A percentile compares a stretch with the other conserved stretches of the same genome.
Evolutionary conservation across 441 rosid species (phyloP).

Genomic region (Iberis amara): DNA sequence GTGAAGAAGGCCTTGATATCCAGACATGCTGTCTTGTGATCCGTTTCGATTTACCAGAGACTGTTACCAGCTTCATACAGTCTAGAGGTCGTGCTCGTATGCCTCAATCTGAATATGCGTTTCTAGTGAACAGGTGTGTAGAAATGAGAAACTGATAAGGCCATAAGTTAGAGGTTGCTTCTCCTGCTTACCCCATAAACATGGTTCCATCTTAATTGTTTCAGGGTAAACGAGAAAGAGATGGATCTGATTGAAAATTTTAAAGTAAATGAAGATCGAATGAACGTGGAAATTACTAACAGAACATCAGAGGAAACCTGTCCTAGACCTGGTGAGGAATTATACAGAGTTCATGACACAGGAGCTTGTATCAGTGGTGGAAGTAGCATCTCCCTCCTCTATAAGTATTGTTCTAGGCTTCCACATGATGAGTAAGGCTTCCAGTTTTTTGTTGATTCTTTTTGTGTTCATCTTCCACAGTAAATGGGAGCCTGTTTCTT

Average conservation of each 20-base stretch:
- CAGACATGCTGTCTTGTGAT: constrained; percentile 97
- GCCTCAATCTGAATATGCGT: constrained; percentile 95
- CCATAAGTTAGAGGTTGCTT: constrained; percentile 17
- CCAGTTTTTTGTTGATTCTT: constrained; percentile 26
- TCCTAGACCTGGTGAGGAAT: constrained; percentile 45
- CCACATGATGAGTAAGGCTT: constrained; percentile 86
- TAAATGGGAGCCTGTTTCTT: constrained; percentile 9
- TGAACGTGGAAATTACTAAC: constrained; percentile 66
- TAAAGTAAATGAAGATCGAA: constrained; percentile 51
- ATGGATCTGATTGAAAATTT: constrained; percentile 63
- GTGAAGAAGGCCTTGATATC: constrained; percentile 98
- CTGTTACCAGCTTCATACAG: constrained; percentile 94
- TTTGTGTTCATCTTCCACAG: constrained; percentile 13
- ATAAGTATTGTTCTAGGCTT: constrained; percentile 81
- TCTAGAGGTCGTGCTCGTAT: constrained; percentile 99
- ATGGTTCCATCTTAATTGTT: constrained; percentile 31
- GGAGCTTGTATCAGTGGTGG: constrained; percentile 84
- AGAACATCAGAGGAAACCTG: constrained; percentile 64
- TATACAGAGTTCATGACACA: constrained; percentile 63
- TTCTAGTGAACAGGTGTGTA: constrained; percentile 83
- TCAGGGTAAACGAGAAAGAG: constrained; percentile 76
- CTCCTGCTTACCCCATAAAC: constrained; percentile 12
- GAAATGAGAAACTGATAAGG: constrained; percentile 19
- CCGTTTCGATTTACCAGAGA: constrained; percentile 96
- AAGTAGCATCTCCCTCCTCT: constrained; percentile 74